phyloP scores from a whole-genome alignment of 805 yeast genomes.

The Diddensiella transvaalensis region DNA sequence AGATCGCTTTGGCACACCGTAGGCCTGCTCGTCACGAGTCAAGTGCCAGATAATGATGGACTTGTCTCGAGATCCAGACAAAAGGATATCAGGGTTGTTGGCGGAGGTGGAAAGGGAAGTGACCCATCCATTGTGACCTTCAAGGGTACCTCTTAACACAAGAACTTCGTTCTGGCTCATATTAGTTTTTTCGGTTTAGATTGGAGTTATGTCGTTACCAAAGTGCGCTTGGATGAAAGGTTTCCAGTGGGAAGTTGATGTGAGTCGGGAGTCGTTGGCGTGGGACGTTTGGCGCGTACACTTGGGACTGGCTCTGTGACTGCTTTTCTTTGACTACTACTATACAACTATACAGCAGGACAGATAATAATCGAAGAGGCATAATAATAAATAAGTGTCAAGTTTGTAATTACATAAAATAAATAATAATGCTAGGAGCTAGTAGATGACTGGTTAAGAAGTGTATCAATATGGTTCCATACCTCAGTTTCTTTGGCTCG shows the following conservation, averaged over 20 bases:
- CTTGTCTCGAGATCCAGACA: slow-evolving; percentile 99
- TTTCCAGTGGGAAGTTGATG: background rate
- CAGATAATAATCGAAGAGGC: too few species aligned
- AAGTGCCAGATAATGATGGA: slow-evolving; percentile 97
- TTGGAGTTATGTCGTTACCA: background rate
- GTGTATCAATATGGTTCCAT: slow-evolving; percentile 31
- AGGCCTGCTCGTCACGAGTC: slow-evolving; percentile 91
- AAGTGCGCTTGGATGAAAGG: background rate
- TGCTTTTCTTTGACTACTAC: slow-evolving; percentile 5
- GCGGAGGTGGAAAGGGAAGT: slow-evolving; percentile 97
- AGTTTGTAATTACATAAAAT: background rate
- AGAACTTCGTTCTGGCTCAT: slow-evolving; percentile 67
- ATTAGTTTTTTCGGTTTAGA: background rate
- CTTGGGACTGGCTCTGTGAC: slow-evolving; percentile 5
- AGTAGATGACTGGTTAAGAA: too few species aligned
- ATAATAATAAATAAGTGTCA: background rate
- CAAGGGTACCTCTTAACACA: slow-evolving; percentile 99
- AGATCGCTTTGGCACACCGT: slow-evolving; percentile 97
- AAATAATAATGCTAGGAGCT: slow-evolving; percentile 7
- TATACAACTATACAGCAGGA: too few species aligned
- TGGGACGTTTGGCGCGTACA: background rate
- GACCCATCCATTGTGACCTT: slow-evolving; percentile 95
- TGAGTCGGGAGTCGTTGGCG: background rate
- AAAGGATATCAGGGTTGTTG: slow-evolving; percentile 95
- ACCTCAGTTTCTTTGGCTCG: slow-evolving; percentile 48